Conservation (phyloP, 2,329 filamentous ascomycete species). For the Ceratocystis destructans region DNA sequence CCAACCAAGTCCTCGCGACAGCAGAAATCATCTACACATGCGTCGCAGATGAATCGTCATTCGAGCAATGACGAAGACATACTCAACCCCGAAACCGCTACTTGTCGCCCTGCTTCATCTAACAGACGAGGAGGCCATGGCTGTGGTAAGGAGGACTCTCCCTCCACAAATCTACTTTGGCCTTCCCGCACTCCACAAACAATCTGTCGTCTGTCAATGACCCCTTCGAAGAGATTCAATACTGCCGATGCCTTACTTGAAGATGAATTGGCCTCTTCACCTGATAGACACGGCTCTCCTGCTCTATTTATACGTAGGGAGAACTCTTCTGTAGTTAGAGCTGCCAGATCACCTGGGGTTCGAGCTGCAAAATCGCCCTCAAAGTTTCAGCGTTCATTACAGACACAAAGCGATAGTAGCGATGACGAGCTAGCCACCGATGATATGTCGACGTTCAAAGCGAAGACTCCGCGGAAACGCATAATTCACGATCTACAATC, state of each 20-base stretch:
- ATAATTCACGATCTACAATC: not conserved
- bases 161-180: not conserved
- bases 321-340: not conserved
- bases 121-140: not conserved
- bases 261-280: conserved; percentile 17
- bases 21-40: not conserved
- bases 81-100: not conserved
- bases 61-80: not conserved
- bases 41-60: not conserved
- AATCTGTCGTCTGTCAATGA: conserved; percentile 3
- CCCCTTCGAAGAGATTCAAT: conserved; percentile 10
- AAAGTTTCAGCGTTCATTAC: not conserved
- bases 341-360: not conserved
- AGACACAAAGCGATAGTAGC: not conserved
- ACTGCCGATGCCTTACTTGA: conserved; percentile 11
- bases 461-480: not conserved
- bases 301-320: not conserved
- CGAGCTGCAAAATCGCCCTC: not conserved
- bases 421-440: conserved; percentile 13
- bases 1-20: not conserved
- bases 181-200: conserved; percentile 7
- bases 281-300: conserved; percentile 5
- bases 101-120: not conserved
- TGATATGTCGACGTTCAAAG: conserved; percentile 4
- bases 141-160: not conserved